Conservation (phyloP, 2,329 filamentous ascomycete species). For the Truncatella angustata region DNA sequence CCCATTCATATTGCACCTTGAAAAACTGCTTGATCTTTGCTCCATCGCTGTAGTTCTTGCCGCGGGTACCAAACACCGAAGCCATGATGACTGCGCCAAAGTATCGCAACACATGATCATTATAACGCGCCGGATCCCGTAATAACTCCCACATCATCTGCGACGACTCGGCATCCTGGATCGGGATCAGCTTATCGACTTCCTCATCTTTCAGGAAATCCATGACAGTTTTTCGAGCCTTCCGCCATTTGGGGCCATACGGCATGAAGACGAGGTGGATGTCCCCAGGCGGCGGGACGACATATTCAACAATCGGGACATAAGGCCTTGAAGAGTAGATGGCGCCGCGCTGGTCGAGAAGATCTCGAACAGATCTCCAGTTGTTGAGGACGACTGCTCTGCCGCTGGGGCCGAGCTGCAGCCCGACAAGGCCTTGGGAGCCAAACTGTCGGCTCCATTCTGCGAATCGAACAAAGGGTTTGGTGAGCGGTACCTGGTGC, state of each 20-base stretch:
- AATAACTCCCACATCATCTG: slow-evolving; percentile 22
- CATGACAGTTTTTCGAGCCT: slow-evolving; percentile 16
- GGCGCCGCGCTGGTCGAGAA: slow-evolving; percentile 20
- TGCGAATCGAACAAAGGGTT: slow-evolving; percentile 16
- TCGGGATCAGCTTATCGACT: slow-evolving; percentile 12
- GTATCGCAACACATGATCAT: slow-evolving; percentile 14
- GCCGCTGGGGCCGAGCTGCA: slow-evolving; percentile 17
- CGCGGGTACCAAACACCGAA: slow-evolving; percentile 17
- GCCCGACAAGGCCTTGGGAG: slow-evolving; percentile 17
- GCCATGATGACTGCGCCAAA: slow-evolving; percentile 18
- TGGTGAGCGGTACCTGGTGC: slow-evolving; percentile 18
- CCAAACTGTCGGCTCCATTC: slow-evolving; percentile 15
- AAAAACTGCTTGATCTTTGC: slow-evolving; percentile 16
- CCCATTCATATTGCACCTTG: slow-evolving; percentile 15
- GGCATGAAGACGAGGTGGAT: slow-evolving; percentile 16
- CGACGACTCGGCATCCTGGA: slow-evolving; percentile 19
- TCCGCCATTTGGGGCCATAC: slow-evolving; percentile 19
- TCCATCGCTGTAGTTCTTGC: not conserved
- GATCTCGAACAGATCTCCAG: slow-evolving; percentile 19
- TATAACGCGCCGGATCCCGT: slow-evolving; percentile 10
- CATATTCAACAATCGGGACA: slow-evolving; percentile 12
- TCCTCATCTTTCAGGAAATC: slow-evolving; percentile 17
- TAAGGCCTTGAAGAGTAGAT: slow-evolving; percentile 20
- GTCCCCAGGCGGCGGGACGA: slow-evolving; percentile 18
- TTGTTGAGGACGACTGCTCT: slow-evolving; percentile 19